Evolutionary conservation across 345 rosid species (phyloP), one percentile per base, ranked within the genome.

Genomic region (Eucalyptus shirleyi): DNA sequence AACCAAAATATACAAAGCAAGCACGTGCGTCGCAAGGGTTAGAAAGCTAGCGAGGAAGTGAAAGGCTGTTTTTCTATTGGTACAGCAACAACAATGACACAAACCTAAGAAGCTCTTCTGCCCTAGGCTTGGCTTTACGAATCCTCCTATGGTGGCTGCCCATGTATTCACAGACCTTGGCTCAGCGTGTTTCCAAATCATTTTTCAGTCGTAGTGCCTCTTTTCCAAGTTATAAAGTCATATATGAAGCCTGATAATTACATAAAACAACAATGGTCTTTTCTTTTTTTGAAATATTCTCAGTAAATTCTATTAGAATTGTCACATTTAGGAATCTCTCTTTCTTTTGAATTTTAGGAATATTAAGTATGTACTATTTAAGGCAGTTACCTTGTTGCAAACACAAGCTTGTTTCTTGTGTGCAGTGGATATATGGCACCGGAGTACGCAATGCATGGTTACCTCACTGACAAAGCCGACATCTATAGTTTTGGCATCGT

Each of bases 391-490:
- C 51, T 50, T 50, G 51, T 50, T 50, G 51, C 51, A 50, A 50
- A 50, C 51, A 62, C 72, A 62, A 62, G 32, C 67, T 62, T 8
- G 42, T 34, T 86, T 50, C 34, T 30, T 37, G 44, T 21, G 32
- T 92, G 50, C 92, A 92, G 92, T 32, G 94, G 93, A 89, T 93
- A 92, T 49, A 92, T 92, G 93, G 93, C 93, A 32, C 92, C 93
- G 5, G 93, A 93, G 88, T 93, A 92, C 28, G 94, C 92, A 86
- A 89, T 91, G 90, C 88, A 89, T 34, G 93, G 93, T 50, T 80
- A 93, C 89, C 86, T 93, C 87, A 91, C 93, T 18, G 88, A 89
- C 11, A 93, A 93, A 87, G 91, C 93, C 28, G 93, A 93, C 88
- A 93, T 92, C 26, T 92, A 93, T 80, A 93, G 93, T 90, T 93